A percentile compares a stretch with the other conserved stretches of the same genome.
Conservation (phyloP, 257 asterid species). For the Handroanthus guayacan region DNA sequence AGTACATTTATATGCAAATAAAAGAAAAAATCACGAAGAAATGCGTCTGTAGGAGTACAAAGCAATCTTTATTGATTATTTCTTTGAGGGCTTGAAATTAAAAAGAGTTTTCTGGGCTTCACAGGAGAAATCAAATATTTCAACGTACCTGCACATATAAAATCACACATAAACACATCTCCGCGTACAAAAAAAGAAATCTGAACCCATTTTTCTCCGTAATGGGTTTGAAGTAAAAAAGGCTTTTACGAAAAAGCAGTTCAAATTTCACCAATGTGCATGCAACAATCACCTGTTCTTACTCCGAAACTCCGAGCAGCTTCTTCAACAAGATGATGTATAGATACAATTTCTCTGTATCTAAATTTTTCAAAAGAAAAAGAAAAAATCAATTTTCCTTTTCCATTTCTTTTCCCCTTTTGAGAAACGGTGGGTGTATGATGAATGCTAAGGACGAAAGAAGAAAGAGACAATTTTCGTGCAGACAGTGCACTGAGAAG, state of each 20-base stretch:
- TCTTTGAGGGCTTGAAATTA: neutral
- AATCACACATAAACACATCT: conserved; percentile 19
- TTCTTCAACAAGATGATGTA: conserved; percentile 16
- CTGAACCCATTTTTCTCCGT: conserved; percentile 1
- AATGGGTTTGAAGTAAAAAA: conserved; percentile 16
- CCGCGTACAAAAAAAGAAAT: conserved; percentile 19
- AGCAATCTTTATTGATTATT: conserved; percentile 16
- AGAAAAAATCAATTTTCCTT: neutral
- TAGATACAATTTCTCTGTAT: conserved; percentile 20
- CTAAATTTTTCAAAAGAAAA: neutral
- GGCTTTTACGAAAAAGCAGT: conserved; percentile 34
- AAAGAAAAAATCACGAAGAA: neutral
- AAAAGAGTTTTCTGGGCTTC: conserved; percentile 13
- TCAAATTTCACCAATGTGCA: neutral
- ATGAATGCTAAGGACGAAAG: conserved; percentile 47
- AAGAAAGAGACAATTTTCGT: conserved; percentile 56
- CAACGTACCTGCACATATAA: conserved; percentile 3
- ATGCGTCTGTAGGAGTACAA: neutral
- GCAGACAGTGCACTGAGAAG: conserved; percentile 53
- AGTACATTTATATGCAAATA: neutral
- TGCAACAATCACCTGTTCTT: conserved; percentile 35
- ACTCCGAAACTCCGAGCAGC: conserved; percentile 36
- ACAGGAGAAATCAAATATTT: neutral
- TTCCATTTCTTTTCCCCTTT: conserved; percentile 12
- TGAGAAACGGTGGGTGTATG: conserved; percentile 35